Percentiles rank a stretch among this genome's conserved stretches.
Conservation (phyloP, 805 yeast species). For the Zygotorulaspora sp. region DNA sequence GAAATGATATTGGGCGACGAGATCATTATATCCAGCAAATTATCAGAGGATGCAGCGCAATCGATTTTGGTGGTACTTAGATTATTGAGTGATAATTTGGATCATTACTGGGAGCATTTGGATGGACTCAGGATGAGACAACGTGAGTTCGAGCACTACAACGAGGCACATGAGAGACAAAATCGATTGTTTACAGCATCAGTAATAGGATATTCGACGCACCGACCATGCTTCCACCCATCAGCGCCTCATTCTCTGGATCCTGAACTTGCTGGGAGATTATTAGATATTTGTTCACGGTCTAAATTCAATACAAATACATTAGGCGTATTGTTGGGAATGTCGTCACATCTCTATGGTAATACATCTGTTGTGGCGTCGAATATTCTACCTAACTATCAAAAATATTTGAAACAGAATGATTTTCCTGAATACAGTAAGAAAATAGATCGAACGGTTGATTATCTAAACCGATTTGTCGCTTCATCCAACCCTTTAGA, state of each 20-base stretch:
- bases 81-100: constrained; percentile 40
- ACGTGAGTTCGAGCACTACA: constrained; percentile 1
- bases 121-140: constrained; percentile 10
- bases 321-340: constrained; percentile 32
- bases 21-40: constrained; percentile 12
- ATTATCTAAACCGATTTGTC: constrained; percentile 40
- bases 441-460: constrained; percentile 20
- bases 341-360: constrained; percentile 22
- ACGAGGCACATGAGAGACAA: constrained; percentile 12
- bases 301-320: constrained; percentile 34
- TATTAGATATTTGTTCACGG: constrained; percentile 30
- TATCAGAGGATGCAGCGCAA: constrained; percentile 19
- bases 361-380: constrained; percentile 9
- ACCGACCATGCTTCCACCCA: constrained; percentile 35
- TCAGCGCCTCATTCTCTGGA: constrained; percentile 33
- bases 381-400: constrained; percentile 20
- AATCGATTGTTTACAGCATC: constrained; percentile 21
- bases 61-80: constrained; percentile 35
- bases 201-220: constrained; percentile 34
- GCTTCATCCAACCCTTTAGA: constrained; percentile 50
- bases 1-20: constrained; percentile 21
- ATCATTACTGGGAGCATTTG: constrained; percentile 37
- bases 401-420: constrained; percentile 15
- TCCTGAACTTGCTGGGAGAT: constrained; percentile 25
- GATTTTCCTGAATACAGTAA: constrained; percentile 12